Evolutionary conservation across 768 basidiomycete species (phyloP).

Genomic region (Macrolepiota dolichaula): DNA sequence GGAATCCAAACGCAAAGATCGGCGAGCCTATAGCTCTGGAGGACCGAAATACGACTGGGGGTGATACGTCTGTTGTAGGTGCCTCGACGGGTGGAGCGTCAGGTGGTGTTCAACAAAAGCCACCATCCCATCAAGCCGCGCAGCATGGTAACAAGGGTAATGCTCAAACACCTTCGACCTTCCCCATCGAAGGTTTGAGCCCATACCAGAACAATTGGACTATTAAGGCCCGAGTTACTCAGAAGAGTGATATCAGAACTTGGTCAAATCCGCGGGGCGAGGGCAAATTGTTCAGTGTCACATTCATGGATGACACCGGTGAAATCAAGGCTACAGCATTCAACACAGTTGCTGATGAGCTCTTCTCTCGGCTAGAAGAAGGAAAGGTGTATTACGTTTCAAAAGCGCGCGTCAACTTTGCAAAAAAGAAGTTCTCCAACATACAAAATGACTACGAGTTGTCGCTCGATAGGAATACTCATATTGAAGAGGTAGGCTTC

Average conservation of each 20-base stretch:
- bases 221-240: slow-evolving; percentile 90
- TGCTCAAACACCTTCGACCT: slow-evolving; percentile 30
- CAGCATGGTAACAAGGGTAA: neutral
- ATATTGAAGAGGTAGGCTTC: slow-evolving; percentile 72
- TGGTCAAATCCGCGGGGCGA: slow-evolving; percentile 91
- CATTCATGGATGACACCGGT: slow-evolving; percentile 92
- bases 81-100: slow-evolving; percentile 15
- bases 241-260: slow-evolving; percentile 85
- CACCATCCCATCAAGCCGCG: neutral
- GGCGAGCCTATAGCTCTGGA: slow-evolving; percentile 49
- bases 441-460: slow-evolving; percentile 92
- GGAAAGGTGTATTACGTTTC: slow-evolving; percentile 92
- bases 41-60: slow-evolving; percentile 18
- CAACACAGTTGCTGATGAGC: slow-evolving; percentile 77
- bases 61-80: slow-evolving; percentile 20
- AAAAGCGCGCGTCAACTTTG: slow-evolving; percentile 88
- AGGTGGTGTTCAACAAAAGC: slow-evolving; percentile 13
- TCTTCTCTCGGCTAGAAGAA: slow-evolving; percentile 85
- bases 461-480: slow-evolving; percentile 76
- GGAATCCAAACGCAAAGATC: slow-evolving; percentile 61
- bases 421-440: slow-evolving; percentile 95
- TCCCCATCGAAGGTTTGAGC: slow-evolving; percentile 91
- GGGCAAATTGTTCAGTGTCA: slow-evolving; percentile 91
- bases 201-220: slow-evolving; percentile 99
- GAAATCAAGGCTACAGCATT: slow-evolving; percentile 91